Evolutionary conservation across 768 basidiomycete species (phyloP).

Genomic region (Russula sp.): DNA sequence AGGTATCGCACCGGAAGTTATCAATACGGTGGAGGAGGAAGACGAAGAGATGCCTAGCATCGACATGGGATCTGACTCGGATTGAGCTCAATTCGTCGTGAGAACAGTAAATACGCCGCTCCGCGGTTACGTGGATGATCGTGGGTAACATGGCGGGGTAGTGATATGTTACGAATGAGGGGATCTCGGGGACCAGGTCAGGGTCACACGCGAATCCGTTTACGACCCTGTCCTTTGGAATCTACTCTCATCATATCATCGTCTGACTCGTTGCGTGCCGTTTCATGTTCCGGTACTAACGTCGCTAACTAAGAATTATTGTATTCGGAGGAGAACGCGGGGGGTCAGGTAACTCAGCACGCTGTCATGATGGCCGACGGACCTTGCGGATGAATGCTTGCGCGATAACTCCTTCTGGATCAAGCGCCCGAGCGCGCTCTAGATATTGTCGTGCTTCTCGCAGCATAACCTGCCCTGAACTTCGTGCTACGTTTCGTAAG

Average conservation of each 20-base stretch:
- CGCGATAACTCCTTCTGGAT: slow-evolving; percentile 51
- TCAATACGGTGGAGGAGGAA: slow-evolving; percentile 36
- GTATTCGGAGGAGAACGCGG: neutral
- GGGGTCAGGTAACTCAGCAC: neutral
- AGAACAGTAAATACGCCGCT: neutral
- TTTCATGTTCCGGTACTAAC: slow-evolving; percentile 19
- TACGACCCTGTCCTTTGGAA: slow-evolving; percentile 28
- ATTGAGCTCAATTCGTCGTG: slow-evolving; percentile 35
- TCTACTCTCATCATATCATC: slow-evolving; percentile 34
- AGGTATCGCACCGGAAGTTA: neutral
- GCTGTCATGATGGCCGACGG: slow-evolving; percentile 5
- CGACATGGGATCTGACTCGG: slow-evolving; percentile 75
- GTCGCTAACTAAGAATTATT: slow-evolving; percentile 19
- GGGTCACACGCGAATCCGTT: slow-evolving; percentile 32
- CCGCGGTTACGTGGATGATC: neutral
- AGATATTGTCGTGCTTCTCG: slow-evolving; percentile 60
- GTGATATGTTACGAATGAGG: neutral
- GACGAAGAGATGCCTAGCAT: slow-evolving; percentile 74
- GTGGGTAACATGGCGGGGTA: neutral
- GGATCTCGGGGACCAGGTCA: neutral
- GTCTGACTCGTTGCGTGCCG: slow-evolving; percentile 31
- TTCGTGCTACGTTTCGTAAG: neutral
- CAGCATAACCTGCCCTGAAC: slow-evolving; percentile 33
- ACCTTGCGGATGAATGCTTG: slow-evolving; percentile 52
- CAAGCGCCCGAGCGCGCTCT: slow-evolving; percentile 54